phyloP scores from a whole-genome alignment of 257 asterid species.

The Coffea eugenioides region DNA sequence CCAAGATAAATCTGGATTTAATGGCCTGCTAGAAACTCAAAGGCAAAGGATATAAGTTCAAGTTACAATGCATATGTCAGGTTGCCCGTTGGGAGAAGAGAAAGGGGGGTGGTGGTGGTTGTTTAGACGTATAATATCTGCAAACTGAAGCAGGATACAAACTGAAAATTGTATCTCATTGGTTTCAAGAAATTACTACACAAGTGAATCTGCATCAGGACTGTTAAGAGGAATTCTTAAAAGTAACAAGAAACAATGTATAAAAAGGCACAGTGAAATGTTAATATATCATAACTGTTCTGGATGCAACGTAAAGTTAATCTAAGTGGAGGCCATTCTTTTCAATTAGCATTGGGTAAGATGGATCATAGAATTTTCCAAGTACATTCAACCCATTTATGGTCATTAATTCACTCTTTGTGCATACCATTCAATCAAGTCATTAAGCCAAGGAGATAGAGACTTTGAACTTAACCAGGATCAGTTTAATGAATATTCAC shows the following conservation, averaged over 20 bases:
- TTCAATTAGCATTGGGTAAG: background rate
- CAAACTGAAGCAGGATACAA: background rate
- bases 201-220: background rate
- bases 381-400: background rate
- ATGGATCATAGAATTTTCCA: background rate
- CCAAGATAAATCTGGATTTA: background rate
- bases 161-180: background rate
- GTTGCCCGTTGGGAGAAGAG: background rate
- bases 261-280: background rate
- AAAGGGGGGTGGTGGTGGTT: too few species aligned
- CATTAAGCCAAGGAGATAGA: background rate
- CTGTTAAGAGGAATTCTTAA: background rate
- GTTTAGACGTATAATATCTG: background rate
- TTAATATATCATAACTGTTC: background rate
- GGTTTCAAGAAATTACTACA: background rate
- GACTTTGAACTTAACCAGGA: background rate
- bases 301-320: background rate
- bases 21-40: background rate
- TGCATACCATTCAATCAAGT: background rate
- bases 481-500: background rate
- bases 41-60: background rate
- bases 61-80: background rate
- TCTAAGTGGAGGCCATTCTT: background rate
- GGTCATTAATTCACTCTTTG: background rate
- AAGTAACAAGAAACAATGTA: background rate